Evolutionary conservation across 108 stramenopile genomes (phyloP), one percentile per base, ranked within the genome.

Genomic region (Cylindrotheca fusiformis): DNA sequence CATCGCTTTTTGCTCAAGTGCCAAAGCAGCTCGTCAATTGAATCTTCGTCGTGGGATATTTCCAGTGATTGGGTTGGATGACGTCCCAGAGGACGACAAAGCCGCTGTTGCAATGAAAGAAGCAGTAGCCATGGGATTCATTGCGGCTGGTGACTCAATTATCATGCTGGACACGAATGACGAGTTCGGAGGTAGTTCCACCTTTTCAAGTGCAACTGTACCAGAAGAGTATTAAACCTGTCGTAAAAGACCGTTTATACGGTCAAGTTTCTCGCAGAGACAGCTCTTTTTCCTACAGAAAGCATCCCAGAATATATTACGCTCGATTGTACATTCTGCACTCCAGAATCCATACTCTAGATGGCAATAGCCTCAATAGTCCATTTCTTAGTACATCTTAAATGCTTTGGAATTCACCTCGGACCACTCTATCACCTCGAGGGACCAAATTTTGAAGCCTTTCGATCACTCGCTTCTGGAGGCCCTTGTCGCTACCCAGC

Each of bases 341-440:
- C n/a, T n/a, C n/a, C n/a, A n/a, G n/a, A n/a, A n/a, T n/a, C n/a
- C n/a, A n/a, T n/a, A n/a, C n/a, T n/a, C n/a, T n/a, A n/a, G n/a
- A n/a, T n/a, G n/a, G n/a, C n/a, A n/a, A n/a, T n/a, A n/a, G n/a
- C n/a, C n/a, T n/a, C n/a, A n/a, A n/a, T n/a, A n/a, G n/a, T n/a
- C n/a, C n/a, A 14, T 41, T 14, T 41, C 6, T 41, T 10, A 41
- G 6, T 8, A 44, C 5, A 32, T 18, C 19, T 78, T 80, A 94
- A 60, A 83, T 77, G 51, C 85, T 88, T 64, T 90, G 89, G 54
- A 87, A 94, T 65, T 94, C 88, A 41, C 86, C 89, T 47, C 74
- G 74, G 33, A 89, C 49, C 1, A 65, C 74, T 68, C 87, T 78
- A 31, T 95, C 90, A 12, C 93, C 90, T 51, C 77, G 74, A 6